phyloP scores from a whole-genome alignment of 139 green algal species.

The Chloropicon primus region DNA sequence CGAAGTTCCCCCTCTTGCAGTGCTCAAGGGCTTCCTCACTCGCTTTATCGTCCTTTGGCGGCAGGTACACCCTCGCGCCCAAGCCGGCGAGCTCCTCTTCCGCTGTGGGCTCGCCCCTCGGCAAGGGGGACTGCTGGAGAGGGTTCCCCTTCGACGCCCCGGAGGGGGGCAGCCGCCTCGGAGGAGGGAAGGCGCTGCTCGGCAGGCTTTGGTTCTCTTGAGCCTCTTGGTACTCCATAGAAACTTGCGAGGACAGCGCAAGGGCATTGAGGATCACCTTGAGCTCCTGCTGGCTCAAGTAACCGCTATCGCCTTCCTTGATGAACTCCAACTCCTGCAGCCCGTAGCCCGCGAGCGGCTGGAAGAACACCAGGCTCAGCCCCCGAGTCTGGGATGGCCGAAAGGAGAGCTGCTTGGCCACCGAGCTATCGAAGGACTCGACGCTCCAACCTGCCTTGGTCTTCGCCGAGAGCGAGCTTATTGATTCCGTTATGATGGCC shows the following conservation, averaged over 20 bases:
- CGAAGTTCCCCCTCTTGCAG: not conserved
- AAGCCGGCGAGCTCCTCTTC: not conserved
- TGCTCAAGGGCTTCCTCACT: conserved; percentile 5
- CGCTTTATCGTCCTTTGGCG: not conserved
- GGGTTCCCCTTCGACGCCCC: not conserved
- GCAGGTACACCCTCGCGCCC: not conserved
- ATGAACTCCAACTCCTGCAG: not conserved
- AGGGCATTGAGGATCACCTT: not conserved
- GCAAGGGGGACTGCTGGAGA: not conserved
- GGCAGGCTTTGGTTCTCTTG: no score
- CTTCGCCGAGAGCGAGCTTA: not conserved
- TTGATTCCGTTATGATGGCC: not conserved
- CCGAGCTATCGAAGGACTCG: not conserved
- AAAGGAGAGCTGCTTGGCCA: not conserved
- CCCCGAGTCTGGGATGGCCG: not conserved
- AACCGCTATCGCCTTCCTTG: not conserved
- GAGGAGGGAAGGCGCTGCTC: no score
- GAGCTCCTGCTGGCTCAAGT: not conserved
- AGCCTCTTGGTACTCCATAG: no score
- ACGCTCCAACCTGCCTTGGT: not conserved
- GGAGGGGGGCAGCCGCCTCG: no score
- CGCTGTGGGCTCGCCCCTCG: not conserved
- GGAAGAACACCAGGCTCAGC: not conserved
- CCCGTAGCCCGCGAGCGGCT: not conserved
- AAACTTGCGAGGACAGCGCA: not conserved